Evolutionary conservation across 257 asterid species (phyloP).

Genomic region (Solanum chmielewskii): DNA sequence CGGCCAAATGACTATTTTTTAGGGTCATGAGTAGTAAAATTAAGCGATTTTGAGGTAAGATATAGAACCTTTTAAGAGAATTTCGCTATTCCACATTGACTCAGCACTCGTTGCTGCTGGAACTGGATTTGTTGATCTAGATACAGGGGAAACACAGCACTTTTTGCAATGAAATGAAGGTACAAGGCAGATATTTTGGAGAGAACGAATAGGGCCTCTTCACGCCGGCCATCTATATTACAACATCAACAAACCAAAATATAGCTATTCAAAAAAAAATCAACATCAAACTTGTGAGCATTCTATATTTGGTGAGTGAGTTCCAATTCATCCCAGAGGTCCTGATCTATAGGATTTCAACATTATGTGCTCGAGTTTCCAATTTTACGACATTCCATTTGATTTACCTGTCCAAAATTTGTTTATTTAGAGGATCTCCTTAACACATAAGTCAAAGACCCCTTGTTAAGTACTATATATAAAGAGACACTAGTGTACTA

Average conservation of each 20-base stretch:
- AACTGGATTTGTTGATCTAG: slow-evolving; percentile 26
- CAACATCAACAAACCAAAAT: background rate
- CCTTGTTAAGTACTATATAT: background rate
- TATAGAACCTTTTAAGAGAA: background rate
- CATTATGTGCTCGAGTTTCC: background rate
- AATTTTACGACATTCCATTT: background rate
- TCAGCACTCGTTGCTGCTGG: slow-evolving; percentile 24
- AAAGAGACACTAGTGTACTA: too few relatives aligned
- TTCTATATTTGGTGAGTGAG: background rate
- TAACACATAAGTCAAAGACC: background rate
- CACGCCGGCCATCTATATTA: slow-evolving; percentile 17
- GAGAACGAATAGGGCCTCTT: slow-evolving; percentile 28
- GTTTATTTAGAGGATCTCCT: background rate
- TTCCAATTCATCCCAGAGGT: background rate
- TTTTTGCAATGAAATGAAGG: slow-evolving; percentile 15
- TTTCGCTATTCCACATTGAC: slow-evolving; percentile 22
- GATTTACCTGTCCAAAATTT: too few relatives aligned
- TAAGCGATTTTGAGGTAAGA: too few relatives aligned
- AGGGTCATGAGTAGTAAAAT: too few relatives aligned
- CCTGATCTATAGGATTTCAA: background rate
- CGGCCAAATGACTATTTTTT: too few relatives aligned
- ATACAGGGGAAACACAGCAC: background rate
- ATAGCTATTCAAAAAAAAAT: background rate
- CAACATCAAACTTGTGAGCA: background rate
- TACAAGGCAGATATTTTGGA: slow-evolving; percentile 10